A percentile compares a stretch with the other conserved stretches of the same genome.
Evolutionary conservation across 1,139 yeast genomes (phyloP).

Genomic region (Ashbya aceris): DNA sequence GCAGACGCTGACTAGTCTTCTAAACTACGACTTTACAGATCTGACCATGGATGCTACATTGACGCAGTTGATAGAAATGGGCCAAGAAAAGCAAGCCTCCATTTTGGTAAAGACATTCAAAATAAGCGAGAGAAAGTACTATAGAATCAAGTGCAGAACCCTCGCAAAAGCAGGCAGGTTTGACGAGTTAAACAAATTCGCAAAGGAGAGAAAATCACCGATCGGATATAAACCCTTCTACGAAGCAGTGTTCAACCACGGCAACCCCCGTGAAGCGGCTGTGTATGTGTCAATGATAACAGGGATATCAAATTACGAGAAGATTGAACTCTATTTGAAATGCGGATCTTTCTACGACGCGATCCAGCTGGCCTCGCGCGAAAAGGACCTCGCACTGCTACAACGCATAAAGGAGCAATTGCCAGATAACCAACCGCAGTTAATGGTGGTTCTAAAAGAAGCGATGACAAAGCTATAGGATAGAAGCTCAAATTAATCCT

Average conservation of each 20-base stretch:
- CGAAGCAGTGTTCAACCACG: constrained; percentile 16
- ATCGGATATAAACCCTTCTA: constrained; percentile 65
- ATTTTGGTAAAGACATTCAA: constrained; percentile 54
- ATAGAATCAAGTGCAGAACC: constrained; percentile 52
- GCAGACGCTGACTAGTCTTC: constrained; percentile 45
- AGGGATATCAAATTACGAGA: constrained; percentile 19
- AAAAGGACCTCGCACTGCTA: constrained; percentile 20
- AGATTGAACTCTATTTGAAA: constrained; percentile 19
- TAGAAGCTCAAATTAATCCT: constrained; percentile 8
- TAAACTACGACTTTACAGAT: constrained; percentile 44
- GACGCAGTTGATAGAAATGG: constrained; percentile 41
- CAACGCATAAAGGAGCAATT: constrained; percentile 17
- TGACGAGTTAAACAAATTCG: constrained; percentile 47
- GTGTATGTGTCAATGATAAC: constrained; percentile 21
- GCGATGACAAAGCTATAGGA: constrained; percentile 14
- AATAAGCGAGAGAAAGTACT: constrained; percentile 52
- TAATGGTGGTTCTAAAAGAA: constrained; percentile 18
- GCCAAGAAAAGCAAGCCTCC: constrained; percentile 51
- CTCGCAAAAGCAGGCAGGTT: constrained; percentile 47
- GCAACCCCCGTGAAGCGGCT: constrained; percentile 23
- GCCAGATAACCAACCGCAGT: constrained; percentile 24
- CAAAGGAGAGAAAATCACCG: constrained; percentile 48
- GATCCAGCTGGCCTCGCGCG: constrained; percentile 22
- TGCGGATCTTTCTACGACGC: constrained; percentile 23
- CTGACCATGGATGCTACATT: constrained; percentile 51